Conservation (phyloP, 2,329 filamentous ascomycete genomes). For the Plenodomus biglobosus region DNA sequence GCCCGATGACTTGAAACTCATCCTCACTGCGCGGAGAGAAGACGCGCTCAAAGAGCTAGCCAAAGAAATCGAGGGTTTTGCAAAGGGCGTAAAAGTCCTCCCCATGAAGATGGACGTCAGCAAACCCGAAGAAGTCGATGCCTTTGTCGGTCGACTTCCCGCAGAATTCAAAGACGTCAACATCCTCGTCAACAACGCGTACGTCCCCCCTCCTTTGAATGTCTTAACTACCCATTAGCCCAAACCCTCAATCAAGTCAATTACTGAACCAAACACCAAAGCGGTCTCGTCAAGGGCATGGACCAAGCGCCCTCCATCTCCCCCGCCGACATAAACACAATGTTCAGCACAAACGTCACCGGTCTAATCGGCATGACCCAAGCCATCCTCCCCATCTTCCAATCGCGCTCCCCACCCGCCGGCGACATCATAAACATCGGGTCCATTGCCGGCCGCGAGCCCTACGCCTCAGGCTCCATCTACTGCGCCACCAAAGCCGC, state of each 20-base stretch:
- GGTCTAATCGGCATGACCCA: slow-evolving; percentile 97
- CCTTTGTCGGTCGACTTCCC: slow-evolving; percentile 73
- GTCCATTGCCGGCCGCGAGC: slow-evolving; percentile 84
- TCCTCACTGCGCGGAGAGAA: slow-evolving; percentile 84
- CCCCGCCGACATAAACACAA: slow-evolving; percentile 77
- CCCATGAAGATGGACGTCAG: slow-evolving; percentile 86
- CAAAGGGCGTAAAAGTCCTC: slow-evolving; percentile 73
- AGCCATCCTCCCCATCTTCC: slow-evolving; percentile 80
- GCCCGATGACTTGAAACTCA: slow-evolving; percentile 75
- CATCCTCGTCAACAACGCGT: slow-evolving; percentile 72
- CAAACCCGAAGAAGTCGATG: slow-evolving; percentile 70
- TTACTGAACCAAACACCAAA: slow-evolving; percentile 38
- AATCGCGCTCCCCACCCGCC: slow-evolving; percentile 54
- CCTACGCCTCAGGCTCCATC: slow-evolving; percentile 82
- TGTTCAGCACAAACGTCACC: slow-evolving; percentile 93
- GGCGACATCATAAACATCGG: slow-evolving; percentile 97
- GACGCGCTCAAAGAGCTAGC: slow-evolving; percentile 78
- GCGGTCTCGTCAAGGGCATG: slow-evolving; percentile 85
- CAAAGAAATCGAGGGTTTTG: slow-evolving; percentile 72
- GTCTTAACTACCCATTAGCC: no score
- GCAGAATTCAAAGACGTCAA: slow-evolving; percentile 83
- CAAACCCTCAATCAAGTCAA: not conserved
- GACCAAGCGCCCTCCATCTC: slow-evolving; percentile 82
- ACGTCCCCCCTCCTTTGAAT: not conserved
- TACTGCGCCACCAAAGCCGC: slow-evolving; percentile 95